Percentiles rank a stretch among this genome's conserved stretches.
Conservation (phyloP, 2,329 filamentous ascomycete species). For the Gaeumannomyces sp. region DNA sequence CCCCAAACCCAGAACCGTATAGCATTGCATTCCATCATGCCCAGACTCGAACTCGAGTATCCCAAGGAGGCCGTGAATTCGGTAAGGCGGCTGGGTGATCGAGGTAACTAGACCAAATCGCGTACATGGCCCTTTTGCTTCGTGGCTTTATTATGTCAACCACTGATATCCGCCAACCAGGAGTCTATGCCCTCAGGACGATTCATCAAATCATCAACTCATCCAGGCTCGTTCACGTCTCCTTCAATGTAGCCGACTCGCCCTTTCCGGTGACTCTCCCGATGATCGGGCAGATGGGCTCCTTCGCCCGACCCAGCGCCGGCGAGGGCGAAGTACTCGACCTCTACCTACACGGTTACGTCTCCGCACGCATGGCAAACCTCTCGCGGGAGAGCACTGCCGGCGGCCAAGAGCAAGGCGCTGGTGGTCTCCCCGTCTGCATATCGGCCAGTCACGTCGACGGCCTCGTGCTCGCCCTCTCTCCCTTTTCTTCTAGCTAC, state of each 20-base stretch:
- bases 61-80: constrained; percentile 58
- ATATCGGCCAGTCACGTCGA: constrained; percentile 70
- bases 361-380: constrained; percentile 71
- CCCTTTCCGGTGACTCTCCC: constrained; percentile 74
- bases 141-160: neutral
- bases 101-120: constrained; percentile 39
- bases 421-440: constrained; percentile 60
- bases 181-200: constrained; percentile 62
- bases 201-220: constrained; percentile 73
- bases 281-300: constrained; percentile 81
- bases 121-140: neutral
- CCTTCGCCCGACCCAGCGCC: constrained; percentile 57
- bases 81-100: constrained; percentile 59
- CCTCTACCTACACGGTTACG: constrained; percentile 79
- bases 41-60: constrained; percentile 45
- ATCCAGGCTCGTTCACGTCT: constrained; percentile 70
- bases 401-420: constrained; percentile 19
- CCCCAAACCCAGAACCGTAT: neutral
- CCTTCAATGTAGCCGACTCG: constrained; percentile 58
- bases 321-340: constrained; percentile 60
- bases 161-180: constrained; percentile 32
- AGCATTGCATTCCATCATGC: constrained; percentile 28
- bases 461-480: constrained; percentile 72
- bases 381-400: constrained; percentile 35
- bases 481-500: constrained; percentile 75